Evolutionary conservation across 768 basidiomycete species (phyloP), one percentile per base, ranked within the genome.

Genomic region (Lentinula guzmanii): DNA sequence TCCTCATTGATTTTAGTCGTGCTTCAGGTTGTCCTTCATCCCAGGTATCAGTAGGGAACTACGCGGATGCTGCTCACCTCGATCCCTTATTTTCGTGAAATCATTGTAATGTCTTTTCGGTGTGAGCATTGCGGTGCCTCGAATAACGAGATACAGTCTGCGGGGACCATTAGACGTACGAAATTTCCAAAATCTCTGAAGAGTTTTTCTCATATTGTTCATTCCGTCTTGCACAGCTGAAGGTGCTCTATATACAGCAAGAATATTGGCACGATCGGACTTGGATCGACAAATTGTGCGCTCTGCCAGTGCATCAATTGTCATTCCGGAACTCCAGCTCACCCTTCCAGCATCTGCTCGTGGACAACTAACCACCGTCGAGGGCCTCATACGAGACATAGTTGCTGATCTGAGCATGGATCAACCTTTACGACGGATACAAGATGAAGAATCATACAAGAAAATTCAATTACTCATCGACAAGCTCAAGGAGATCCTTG

Each of bases 91-190:
- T 98, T 98, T 79, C 80, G 85, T 50, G 93, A 99, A 72, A 87
- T 98, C 56, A 91, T 99, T 65, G 85, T 98, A 63, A 94, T 96
- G 86, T 95, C 93, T 42, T 99, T 99, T 78, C 83, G 89, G 61
- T 99, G 97, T 71, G 93, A 96, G 61, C 87, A 94, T 68, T 99
- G 97, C 67, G 95, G 94, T 8, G 74, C 80, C 65, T 72, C 80
- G 43, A 98, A 99, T 74, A 99, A 96, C 71, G 96, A 98, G 75
- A 88, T 96, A 50, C 94, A 98, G 68, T 85, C 91, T 7, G 97
- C 97, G 0, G 91, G 91, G 5, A 71, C 80, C 55, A 95, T 96
- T 60, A 82, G 90, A 80, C 86, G 95, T 92, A 67, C 21, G 46
- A 66, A 88, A 0, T 28, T 76, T 5, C 31, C 1, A 45, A n/a